Base-by-base conservation (phyloP, 805 yeast genomes). In the Candida sphagnicola region DNA sequence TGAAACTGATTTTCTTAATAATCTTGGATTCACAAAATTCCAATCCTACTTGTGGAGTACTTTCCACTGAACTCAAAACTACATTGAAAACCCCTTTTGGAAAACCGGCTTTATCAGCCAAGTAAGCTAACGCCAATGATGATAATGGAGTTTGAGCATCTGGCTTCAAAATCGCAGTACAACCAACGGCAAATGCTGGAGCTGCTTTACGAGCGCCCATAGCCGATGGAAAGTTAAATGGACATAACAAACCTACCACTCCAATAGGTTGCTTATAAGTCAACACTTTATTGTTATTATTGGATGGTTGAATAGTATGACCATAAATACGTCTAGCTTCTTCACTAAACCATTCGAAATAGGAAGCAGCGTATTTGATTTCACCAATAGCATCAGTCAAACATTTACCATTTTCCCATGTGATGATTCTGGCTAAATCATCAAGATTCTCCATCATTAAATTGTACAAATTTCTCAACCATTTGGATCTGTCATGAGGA, bases 1-100 rank as follows among this genome's bases (percentile, higher is more conserved):
- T 85, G 63, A 84, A 84, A 3, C 89, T 80, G 35, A 84, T 70
- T 56, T 84, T 84, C 51, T 74, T 72, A 43, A 85, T 70, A n/a
- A 55, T 47, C 4, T 74, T 74, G 37, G 77, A 72, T 53, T 73
- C 76, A 51, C 82, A 76, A 41, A 79, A 56, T 47, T 62, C 70
- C 40, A 72, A 56, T 11, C 84, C 84, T 45, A 72, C 59, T 37
- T 62, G 70, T 21, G 81, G 79, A 5, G 82, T 76, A 37, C 65
- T 63, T 38, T 70, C 71, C 41, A 67, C 66, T 6, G 78, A 68
- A 11, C 57, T 50, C 34, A 75, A 51, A 6, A 77, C 70, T 17
- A 78, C 67, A 54, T 79, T 78, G 52, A 75, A 65, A 4, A 64
- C 72, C 47, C 85, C 85, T 21, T 62, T 59, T 11, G 85, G 84